These are phyloP conservation scores for Centella asiatica DNA, from an alignment of 129 eudicot genomes.

Conservation along the genomic window DNA sequence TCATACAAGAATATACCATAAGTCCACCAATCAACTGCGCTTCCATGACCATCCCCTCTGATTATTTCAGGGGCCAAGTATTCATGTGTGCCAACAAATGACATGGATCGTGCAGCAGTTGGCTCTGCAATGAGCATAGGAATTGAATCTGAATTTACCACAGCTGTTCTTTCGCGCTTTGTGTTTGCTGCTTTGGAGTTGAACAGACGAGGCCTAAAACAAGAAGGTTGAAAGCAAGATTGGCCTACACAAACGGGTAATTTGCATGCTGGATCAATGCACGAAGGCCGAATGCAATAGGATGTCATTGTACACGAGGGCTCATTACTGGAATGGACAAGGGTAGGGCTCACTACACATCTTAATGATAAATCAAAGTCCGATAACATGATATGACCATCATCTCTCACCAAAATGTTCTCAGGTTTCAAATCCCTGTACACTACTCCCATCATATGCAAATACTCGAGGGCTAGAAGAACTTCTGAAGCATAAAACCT, in stretches of 20 bases:
- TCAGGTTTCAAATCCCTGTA: conserved; percentile 91
- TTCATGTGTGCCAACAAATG: conserved; percentile 93
- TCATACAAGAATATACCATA: conserved; percentile 83
- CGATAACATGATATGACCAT: conserved; percentile 90
- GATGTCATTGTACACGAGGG: conserved; percentile 53
- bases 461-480: conserved; percentile 83
- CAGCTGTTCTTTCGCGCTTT: conserved; percentile 24
- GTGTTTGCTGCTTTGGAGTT: conserved; percentile 46
- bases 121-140: conserved; percentile 83
- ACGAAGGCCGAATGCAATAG: conserved; percentile 74
- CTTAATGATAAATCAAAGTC: conserved; percentile 81
- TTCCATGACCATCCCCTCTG: conserved; percentile 97
- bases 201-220: conserved; percentile 80
- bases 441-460: conserved; percentile 99
- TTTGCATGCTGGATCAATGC: conserved; percentile 73
- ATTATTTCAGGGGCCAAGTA: conserved; percentile 89
- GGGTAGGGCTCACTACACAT: conserved; percentile 69
- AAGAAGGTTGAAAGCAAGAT: conserved; percentile 79
- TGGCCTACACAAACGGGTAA: conserved; percentile 71
- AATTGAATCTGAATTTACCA: conserved; percentile 39
- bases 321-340: conserved; percentile 43
- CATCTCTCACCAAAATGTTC: conserved; percentile 82
- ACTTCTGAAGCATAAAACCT: conserved; percentile 96
- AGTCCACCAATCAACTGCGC: conserved; percentile 99
- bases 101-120: conserved; percentile 88